phyloP scores from a whole-genome alignment of 2,329 filamentous ascomycete species.

The Aschersonia sp. region DNA sequence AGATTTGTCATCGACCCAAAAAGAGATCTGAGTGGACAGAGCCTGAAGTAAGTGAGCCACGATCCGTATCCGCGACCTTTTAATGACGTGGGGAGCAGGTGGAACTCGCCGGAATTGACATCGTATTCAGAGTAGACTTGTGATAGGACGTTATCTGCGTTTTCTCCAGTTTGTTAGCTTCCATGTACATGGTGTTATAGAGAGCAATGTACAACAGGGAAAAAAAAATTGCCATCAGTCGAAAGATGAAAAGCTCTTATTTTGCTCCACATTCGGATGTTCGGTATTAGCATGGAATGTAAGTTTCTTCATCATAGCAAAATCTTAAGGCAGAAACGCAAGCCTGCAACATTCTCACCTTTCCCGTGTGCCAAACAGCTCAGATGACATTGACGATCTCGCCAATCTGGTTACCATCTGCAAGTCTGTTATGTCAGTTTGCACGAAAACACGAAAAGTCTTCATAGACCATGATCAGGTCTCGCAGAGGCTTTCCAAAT shows the following conservation, averaged over 20 bases:
- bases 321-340: constrained; percentile 2
- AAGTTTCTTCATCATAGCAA: constrained; percentile 50
- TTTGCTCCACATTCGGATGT: constrained; percentile 47
- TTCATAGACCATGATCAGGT: too few relatives aligned
- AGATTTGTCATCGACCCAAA: constrained; percentile 54
- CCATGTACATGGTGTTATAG: constrained; percentile 1
- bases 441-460: neutral
- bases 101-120: constrained; percentile 30
- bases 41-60: constrained; percentile 43
- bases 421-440: too few relatives aligned
- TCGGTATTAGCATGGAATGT: constrained; percentile 72
- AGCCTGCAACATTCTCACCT: constrained; percentile 11
- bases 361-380: neutral
- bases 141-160: neutral
- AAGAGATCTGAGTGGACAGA: constrained; percentile 59
- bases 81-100: constrained; percentile 14
- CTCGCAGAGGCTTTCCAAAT: neutral
- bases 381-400: neutral
- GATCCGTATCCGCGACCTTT: neutral
- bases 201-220: constrained; percentile 10
- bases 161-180: constrained; percentile 1
- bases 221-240: constrained; percentile 39
- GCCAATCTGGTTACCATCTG: too few relatives aligned
- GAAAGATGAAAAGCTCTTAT: constrained; percentile 77
- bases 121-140: constrained; percentile 31